These are phyloP conservation scores for Astrothelium subdiscretum DNA, from an alignment of 495 filamentous ascomycete species.

Conservation along the genomic window DNA sequence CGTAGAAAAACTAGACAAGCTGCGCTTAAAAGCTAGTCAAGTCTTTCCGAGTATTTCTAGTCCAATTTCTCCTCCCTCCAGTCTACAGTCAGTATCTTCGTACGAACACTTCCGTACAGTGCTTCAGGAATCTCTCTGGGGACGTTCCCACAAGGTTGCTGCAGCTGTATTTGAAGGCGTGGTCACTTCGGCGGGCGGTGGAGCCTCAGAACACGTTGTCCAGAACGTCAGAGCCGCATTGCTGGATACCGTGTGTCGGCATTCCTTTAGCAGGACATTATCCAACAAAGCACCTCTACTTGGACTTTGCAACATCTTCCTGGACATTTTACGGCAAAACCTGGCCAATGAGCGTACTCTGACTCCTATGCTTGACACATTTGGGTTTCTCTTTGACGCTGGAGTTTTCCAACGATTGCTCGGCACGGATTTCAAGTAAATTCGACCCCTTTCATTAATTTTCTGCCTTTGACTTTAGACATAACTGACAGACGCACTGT, in stretches of 20 bases:
- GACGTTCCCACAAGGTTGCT: background rate
- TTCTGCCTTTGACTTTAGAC: background rate
- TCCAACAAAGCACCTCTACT: constrained; percentile 16
- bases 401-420: constrained; percentile 28
- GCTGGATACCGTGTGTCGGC: constrained; percentile 21
- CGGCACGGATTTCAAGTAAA: constrained; percentile 20
- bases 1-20: constrained; percentile 79
- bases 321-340: constrained; percentile 34
- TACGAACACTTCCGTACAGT: constrained; percentile 22
- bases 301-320: constrained; percentile 32
- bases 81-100: constrained; percentile 20
- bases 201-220: constrained; percentile 66
- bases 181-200: constrained; percentile 70
- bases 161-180: constrained; percentile 56
- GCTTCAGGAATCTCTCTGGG: constrained; percentile 9
- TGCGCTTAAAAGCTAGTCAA: constrained; percentile 53
- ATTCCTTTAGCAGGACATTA: background rate
- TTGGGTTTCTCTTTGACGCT: constrained; percentile 61
- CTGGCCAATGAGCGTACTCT: constrained; percentile 53
- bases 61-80: constrained; percentile 2
- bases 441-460: background rate
- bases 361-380: constrained; percentile 61
- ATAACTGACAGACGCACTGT: background rate
- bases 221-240: constrained; percentile 62
- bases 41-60: background rate